Percentiles rank a stretch among this genome's conserved stretches.
phyloP scores from a whole-genome alignment of 1,284 basidiomycete genomes.

The Phylloporus sp. region DNA sequence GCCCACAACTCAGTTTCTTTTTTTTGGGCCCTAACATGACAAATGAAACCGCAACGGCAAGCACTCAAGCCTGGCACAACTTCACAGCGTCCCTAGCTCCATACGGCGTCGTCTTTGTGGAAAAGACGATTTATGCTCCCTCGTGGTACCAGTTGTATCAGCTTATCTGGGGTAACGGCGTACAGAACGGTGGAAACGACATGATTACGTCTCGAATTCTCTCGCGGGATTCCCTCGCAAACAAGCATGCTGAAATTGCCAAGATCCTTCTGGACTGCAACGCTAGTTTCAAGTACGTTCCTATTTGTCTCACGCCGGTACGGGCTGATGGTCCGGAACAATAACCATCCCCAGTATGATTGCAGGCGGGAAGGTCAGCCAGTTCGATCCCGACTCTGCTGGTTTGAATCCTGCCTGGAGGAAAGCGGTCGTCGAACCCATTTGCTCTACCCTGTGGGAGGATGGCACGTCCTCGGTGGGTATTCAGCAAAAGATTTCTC shows the following conservation, averaged over 20 bases:
- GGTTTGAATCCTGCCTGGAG: slow-evolving; percentile 51
- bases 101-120: slow-evolving; percentile 4
- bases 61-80: slow-evolving; percentile 36
- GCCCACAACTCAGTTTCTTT: slow-evolving; percentile 20
- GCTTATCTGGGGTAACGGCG: slow-evolving; percentile 2
- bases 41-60: slow-evolving; percentile 38
- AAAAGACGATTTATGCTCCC: slow-evolving; percentile 18
- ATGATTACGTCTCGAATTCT: slow-evolving; percentile 43
- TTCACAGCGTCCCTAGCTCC: slow-evolving; percentile 21
- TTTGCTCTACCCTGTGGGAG: slow-evolving; percentile 35
- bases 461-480: slow-evolving; percentile 36
- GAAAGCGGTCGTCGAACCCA: slow-evolving; percentile 38
- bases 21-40: slow-evolving; percentile 31
- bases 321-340: not conserved
- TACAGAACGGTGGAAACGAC: slow-evolving; percentile 22
- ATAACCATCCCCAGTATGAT: slow-evolving; percentile 30
- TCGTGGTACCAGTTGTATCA: slow-evolving; percentile 38
- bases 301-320: not conserved
- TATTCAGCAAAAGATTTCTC: slow-evolving; percentile 33
- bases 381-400: slow-evolving; percentile 39
- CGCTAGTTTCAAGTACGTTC: slow-evolving; percentile 13
- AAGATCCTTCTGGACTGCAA: slow-evolving; percentile 29
- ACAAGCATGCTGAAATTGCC: slow-evolving; percentile 34
- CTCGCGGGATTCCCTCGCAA: slow-evolving; percentile 36
- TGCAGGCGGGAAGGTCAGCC: slow-evolving; percentile 44